Evolutionary conservation across 2,329 filamentous ascomycete species (phyloP).

Genomic region (Colletotrichum sp.): DNA sequence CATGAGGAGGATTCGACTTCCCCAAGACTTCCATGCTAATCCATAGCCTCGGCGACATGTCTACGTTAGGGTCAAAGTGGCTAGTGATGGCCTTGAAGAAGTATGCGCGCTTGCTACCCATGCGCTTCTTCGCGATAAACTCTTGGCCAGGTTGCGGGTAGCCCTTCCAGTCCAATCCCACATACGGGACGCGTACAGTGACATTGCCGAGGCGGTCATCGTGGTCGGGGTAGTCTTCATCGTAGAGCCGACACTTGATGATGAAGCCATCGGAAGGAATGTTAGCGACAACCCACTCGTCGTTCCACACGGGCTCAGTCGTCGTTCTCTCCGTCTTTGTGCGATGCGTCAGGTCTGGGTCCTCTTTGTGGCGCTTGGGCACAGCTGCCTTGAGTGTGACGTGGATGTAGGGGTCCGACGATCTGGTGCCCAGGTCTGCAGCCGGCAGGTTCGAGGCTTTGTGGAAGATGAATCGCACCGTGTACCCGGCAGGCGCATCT

Average conservation of each 20-base stretch:
- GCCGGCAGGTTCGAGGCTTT: constrained; percentile 81
- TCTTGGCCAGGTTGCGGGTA: constrained; percentile 62
- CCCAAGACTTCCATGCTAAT: constrained; percentile 82
- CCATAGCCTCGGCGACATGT: constrained; percentile 73
- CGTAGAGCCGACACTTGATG: constrained; percentile 86
- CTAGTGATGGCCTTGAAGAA: constrained; percentile 72
- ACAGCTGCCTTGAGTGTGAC: constrained; percentile 76
- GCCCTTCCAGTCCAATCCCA: constrained; percentile 72
- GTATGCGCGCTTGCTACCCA: constrained; percentile 88
- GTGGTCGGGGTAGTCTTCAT: constrained; percentile 86
- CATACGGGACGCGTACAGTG: constrained; percentile 66
- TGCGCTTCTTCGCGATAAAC: constrained; percentile 80
- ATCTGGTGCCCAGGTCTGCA: constrained; percentile 77
- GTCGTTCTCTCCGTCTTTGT: constrained; percentile 77
- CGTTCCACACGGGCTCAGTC: constrained; percentile 81
- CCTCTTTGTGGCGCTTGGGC: constrained; percentile 83
- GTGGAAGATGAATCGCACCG: constrained; percentile 84
- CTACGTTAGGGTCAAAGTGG: constrained; percentile 63
- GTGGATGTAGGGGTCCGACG: constrained; percentile 83
- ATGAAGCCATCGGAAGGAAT: constrained; percentile 81
- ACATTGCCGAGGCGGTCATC: constrained; percentile 90
- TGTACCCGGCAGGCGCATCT: constrained; percentile 77
- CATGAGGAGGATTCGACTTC: constrained; percentile 71
- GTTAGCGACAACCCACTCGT: constrained; percentile 87
- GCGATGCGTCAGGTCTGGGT: constrained; percentile 75